Evolutionary conservation across 352 stramenopile species (phyloP), one percentile per base, ranked within the genome.

Genomic region (Globisporangium polare): DNA sequence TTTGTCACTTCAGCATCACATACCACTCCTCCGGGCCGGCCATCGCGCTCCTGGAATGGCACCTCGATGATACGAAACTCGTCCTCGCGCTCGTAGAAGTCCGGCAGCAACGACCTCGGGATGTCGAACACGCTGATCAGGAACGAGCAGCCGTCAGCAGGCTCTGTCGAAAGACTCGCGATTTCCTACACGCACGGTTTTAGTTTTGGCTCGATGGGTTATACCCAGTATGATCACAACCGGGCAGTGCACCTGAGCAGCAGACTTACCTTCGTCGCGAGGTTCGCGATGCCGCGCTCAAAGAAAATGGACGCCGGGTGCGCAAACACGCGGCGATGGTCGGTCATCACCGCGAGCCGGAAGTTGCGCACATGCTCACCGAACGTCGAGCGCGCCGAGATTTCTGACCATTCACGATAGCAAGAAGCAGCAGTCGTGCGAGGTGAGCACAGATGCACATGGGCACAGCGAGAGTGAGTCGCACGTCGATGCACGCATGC

Each of bases 271-370:
- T 89, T 86, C 39, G 90, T 97, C 43, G 90, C 77, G 5, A 93
- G 49, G 65, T 89, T 87, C 18, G 91, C 92, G 71, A 98, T 97
- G 17, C 83, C 79, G 2, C 88, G 77, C 65, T 97, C 69, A 67
- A 98, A 97, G 71, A 98, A 98, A 57, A 98, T 95, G 13, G 92
- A 97, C 47, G 92, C 90, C 1, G 91, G 88, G 63, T 98, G 92
- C 35, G 78, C 80, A 74, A 97, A 98, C 50, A 97, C 86, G 45
- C 93, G 86, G 29, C 90, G 88, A 69, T 90, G 97, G 74, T 92
- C 71, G 13, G 69, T 68, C 52, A 98, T 83, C 24, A 77, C 68
- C 22, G 78, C 93, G 15, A 98, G 68, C 29, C 90, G 88, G 71
- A 98, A 98, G 76, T 96, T 90, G 47, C 68, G 55, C 35, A 98